Evolutionary conservation across 306 rosid species (phyloP).

Genomic region (Clitoria ternatea): DNA sequence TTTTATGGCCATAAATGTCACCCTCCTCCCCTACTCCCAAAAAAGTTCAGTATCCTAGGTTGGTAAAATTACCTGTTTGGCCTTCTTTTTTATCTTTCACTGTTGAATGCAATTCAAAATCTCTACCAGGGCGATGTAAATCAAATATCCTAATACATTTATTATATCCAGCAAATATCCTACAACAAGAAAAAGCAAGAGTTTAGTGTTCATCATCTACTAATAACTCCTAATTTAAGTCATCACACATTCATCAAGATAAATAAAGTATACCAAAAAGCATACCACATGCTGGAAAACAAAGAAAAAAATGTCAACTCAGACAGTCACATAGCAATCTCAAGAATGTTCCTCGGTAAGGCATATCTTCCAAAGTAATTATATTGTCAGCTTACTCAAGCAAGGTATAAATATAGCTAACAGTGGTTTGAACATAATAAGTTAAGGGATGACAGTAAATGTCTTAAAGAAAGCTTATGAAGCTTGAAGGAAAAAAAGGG

Average conservation of each 20-base stretch:
- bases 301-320: slow-evolving; percentile 8
- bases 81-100: slow-evolving; percentile 88
- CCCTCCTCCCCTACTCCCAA: not conserved
- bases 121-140: slow-evolving; percentile 96
- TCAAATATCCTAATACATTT: slow-evolving; percentile 86
- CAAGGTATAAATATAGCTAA: not conserved
- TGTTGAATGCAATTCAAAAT: slow-evolving; percentile 65
- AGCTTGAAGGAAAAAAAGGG: not conserved
- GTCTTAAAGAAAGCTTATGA: not conserved
- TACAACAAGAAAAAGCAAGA: slow-evolving; percentile 32
- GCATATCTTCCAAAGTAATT: not conserved
- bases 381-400: not conserved
- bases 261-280: not conserved
- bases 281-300: slow-evolving; percentile 14
- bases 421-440: slow-evolving; percentile 1
- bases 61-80: slow-evolving; percentile 56
- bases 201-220: not conserved
- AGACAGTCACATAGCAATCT: slow-evolving; percentile 7
- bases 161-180: slow-evolving; percentile 97
- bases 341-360: not conserved
- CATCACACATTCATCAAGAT: not conserved
- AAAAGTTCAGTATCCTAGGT: not conserved
- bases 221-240: not conserved
- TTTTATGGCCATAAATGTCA: not conserved
- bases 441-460: not conserved